Evolutionary conservation across 2,329 filamentous ascomycete genomes (phyloP).

Genomic region (Neopestalotiopsis sp.): DNA sequence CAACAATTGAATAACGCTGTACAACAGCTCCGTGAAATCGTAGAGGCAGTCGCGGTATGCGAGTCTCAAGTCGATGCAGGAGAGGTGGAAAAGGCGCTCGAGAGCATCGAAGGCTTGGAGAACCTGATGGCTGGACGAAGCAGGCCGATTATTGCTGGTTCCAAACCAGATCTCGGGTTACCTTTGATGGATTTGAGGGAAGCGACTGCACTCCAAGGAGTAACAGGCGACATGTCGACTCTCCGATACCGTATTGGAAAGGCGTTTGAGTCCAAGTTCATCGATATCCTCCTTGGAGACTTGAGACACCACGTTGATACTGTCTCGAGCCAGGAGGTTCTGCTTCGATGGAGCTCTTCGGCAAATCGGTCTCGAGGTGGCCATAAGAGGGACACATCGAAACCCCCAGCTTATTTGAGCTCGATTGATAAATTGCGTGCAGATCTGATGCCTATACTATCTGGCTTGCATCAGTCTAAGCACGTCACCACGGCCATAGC

Average conservation of each 20-base stretch:
- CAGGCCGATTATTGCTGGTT: constrained; percentile 17
- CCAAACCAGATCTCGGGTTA: constrained; percentile 34
- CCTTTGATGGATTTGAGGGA: constrained; percentile 72
- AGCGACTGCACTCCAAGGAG: constrained; percentile 79
- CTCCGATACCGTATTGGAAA: constrained; percentile 84
- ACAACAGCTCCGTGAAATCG: constrained; percentile 79
- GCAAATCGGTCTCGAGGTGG: constrained; percentile 74
- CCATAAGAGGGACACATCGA: constrained; percentile 69
- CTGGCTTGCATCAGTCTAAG: constrained; percentile 80
- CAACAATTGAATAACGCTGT: constrained; percentile 82
- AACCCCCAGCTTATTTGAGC: constrained; percentile 79
- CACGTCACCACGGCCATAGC: constrained; percentile 82
- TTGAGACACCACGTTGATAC: constrained; percentile 79
- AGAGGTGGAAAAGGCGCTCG: constrained; percentile 80
- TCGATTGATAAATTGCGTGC: constrained; percentile 73
- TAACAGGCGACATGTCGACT: constrained; percentile 76
- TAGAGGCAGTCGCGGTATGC: constrained; percentile 75
- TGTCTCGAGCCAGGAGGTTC: constrained; percentile 73
- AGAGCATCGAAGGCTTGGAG: constrained; percentile 79
- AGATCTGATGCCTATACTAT: constrained; percentile 72
- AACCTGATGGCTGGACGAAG: constrained; percentile 72
- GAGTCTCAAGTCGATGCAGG: constrained; percentile 83
- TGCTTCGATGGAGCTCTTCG: constrained; percentile 84
- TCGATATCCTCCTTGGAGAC: constrained; percentile 78
- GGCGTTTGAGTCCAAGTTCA: constrained; percentile 82